Percentiles rank a stretch among this genome's conserved stretches.
Evolutionary conservation across 768 basidiomycete species (phyloP).

Genomic region (Paxillus rubicundulus): DNA sequence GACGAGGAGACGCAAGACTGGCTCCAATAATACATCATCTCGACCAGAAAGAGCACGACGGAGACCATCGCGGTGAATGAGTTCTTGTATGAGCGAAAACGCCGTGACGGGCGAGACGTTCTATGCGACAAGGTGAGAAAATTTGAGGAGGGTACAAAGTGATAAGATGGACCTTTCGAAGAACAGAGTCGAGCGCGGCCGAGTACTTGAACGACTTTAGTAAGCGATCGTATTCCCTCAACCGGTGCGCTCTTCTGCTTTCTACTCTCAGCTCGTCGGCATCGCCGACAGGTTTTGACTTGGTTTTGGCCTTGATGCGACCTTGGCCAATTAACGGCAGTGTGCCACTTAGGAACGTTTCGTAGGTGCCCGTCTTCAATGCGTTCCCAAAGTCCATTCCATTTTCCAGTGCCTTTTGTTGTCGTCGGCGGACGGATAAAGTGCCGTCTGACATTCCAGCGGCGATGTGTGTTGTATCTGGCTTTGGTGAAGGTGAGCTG

Average conservation of each 20-base stretch:
- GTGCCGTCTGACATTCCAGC: constrained; percentile 99
- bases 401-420: constrained; percentile 66
- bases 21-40: constrained; percentile 91
- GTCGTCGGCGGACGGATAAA: constrained; percentile 90
- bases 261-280: constrained; percentile 78
- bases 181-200: constrained; percentile 88
- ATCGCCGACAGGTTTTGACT: constrained; percentile 54
- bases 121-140: constrained; percentile 38
- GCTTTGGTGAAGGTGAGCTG: constrained; percentile 45
- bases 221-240: constrained; percentile 86
- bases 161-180: constrained; percentile 64
- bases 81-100: constrained; percentile 90
- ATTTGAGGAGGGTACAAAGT: not conserved
- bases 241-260: constrained; percentile 60
- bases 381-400: constrained; percentile 37
- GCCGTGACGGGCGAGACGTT: constrained; percentile 79
- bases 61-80: constrained; percentile 89
- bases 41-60: constrained; percentile 83
- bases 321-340: constrained; percentile 58
- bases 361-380: constrained; percentile 57
- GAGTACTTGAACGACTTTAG: constrained; percentile 93
- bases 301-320: constrained; percentile 45
- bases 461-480: constrained; percentile 94
- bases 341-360: constrained; percentile 60
- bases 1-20: constrained; percentile 80